Conservation (phyloP, 2,329 filamentous ascomycete genomes). For the Gyromitra esculenta region DNA sequence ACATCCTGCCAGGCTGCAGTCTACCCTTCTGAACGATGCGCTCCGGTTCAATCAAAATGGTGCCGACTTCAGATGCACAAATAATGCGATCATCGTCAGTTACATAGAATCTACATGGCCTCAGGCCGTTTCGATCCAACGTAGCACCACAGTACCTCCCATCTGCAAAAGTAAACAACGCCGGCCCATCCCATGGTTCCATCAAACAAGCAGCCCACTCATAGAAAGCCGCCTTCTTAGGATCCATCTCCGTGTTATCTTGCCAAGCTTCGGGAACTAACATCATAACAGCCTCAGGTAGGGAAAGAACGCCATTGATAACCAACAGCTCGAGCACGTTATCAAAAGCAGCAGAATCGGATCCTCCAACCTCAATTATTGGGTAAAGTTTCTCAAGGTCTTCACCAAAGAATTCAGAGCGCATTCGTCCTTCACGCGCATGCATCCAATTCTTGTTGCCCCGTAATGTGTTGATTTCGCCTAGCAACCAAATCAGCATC, state of each 20-base stretch:
- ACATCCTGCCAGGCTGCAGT: constrained; percentile 92
- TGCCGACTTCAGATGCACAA: constrained; percentile 95
- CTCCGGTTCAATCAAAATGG: constrained; percentile 90
- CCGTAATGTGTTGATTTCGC: constrained; percentile 94
- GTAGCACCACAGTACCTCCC: constrained; percentile 97
- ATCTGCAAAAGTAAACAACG: constrained; percentile 95
- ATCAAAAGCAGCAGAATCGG: constrained; percentile 95
- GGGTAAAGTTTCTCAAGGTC: constrained; percentile 91
- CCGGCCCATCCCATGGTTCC: constrained; percentile 98
- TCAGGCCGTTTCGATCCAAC: constrained; percentile 91
- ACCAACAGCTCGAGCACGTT: constrained; percentile 93
- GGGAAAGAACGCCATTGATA: constrained; percentile 93
- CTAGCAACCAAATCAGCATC: constrained; percentile 59
- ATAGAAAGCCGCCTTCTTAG: constrained; percentile 95
- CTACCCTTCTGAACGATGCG: constrained; percentile 90
- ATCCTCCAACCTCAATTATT: constrained; percentile 94
- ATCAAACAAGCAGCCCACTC: constrained; percentile 99
- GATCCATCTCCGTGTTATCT: constrained; percentile 89
- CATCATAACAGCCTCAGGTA: constrained; percentile 96
- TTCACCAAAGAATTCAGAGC: constrained; percentile 89
- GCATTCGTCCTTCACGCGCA: constrained; percentile 92
- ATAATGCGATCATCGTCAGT: constrained; percentile 97
- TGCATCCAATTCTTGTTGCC: constrained; percentile 99
- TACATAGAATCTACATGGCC: constrained; percentile 96
- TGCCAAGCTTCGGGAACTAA: constrained; percentile 99